phyloP scores from a whole-genome alignment of 495 filamentous ascomycete species.

The Trichoderma virens region DNA sequence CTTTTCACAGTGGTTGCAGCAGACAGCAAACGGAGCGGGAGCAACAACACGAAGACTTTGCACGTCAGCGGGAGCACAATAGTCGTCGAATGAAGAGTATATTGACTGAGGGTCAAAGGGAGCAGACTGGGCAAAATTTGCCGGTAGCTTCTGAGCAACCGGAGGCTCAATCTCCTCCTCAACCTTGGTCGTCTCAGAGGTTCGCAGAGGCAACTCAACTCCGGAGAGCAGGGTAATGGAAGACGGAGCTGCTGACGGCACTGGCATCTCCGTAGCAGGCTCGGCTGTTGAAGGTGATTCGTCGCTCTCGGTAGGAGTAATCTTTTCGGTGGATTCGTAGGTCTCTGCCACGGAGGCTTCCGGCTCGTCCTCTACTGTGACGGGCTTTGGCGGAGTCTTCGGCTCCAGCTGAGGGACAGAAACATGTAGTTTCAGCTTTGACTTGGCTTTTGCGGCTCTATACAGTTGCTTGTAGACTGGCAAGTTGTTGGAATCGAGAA shows the following conservation, averaged over 20 bases:
- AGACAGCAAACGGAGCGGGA: conserved; percentile 52
- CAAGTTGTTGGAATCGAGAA: conserved; percentile 66
- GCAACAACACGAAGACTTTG: background rate
- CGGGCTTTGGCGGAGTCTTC: conserved; percentile 29
- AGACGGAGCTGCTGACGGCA: background rate
- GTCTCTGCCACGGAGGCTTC: conserved; percentile 15
- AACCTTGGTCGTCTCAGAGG: background rate
- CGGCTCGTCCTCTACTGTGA: conserved; percentile 34
- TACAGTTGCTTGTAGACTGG: conserved; percentile 94
- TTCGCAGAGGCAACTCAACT: background rate
- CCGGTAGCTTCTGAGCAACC: background rate
- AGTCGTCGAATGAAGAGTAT: background rate
- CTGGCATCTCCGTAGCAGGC: background rate
- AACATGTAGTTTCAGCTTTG: conserved; percentile 86
- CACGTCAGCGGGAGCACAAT: background rate
- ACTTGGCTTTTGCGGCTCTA: conserved; percentile 95
- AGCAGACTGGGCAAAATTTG: background rate
- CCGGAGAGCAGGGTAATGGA: background rate
- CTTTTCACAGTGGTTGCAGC: conserved; percentile 83
- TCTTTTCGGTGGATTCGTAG: background rate
- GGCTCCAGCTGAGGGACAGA: conserved; percentile 29
- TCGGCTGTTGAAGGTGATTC: background rate
- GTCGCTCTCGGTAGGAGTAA: background rate
- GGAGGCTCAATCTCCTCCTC: background rate
- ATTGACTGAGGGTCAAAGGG: background rate